phyloP scores from a whole-genome alignment of 371 early-diverging fungal species.

The Sporodiniella umbellata region DNA sequence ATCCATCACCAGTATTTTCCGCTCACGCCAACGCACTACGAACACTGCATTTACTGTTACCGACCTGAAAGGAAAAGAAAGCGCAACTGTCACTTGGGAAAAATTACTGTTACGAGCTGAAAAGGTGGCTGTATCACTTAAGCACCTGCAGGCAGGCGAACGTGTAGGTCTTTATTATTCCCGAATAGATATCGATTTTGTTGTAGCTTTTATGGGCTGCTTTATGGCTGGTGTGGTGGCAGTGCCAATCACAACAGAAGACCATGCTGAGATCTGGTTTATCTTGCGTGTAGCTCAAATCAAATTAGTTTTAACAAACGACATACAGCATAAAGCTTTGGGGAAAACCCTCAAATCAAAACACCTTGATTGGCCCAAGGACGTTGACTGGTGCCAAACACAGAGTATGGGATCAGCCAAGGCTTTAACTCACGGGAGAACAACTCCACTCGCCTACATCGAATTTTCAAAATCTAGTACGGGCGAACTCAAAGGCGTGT shows the following conservation, averaged over 20 bases:
- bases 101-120: slow-evolving; percentile 69
- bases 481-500: slow-evolving; percentile 80
- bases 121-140: slow-evolving; percentile 61
- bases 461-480: slow-evolving; percentile 76
- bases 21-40: no score
- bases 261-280: slow-evolving; percentile 68
- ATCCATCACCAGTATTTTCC: no score
- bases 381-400: slow-evolving; percentile 74
- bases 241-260: slow-evolving; percentile 77
- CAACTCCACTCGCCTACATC: slow-evolving; percentile 70
- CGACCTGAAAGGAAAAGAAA: no score
- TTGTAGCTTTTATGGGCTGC: slow-evolving; percentile 72
- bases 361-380: slow-evolving; percentile 55
- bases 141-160: slow-evolving; percentile 55
- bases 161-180: slow-evolving; percentile 72
- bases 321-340: slow-evolving; percentile 67
- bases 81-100: slow-evolving; percentile 58
- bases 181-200: slow-evolving; percentile 72
- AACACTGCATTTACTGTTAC: no score
- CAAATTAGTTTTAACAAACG: slow-evolving; percentile 70
- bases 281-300: slow-evolving; percentile 63
- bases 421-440: no score
- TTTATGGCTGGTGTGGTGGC: slow-evolving; percentile 77
- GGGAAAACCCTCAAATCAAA: slow-evolving; percentile 56
- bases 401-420: slow-evolving; percentile 53